phyloP scores from a whole-genome alignment of 2,329 filamentous ascomycete genomes.

The Fusarium decemcellulare region DNA sequence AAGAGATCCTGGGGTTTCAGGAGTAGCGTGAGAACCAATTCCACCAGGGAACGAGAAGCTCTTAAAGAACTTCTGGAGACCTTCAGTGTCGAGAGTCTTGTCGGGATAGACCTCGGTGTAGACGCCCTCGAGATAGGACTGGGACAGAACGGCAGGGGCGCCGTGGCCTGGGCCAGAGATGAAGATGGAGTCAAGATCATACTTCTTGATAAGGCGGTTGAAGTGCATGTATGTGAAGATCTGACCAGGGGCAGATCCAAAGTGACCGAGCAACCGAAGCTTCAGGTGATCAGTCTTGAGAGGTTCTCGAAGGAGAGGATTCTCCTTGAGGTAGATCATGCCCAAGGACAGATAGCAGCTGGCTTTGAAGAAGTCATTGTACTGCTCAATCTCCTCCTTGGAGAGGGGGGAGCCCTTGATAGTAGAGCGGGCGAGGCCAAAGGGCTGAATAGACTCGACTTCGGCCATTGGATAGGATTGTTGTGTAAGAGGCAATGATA shows the following conservation, averaged over 20 bases:
- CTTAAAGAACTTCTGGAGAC: conserved; percentile 84
- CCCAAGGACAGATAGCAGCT: conserved; percentile 82
- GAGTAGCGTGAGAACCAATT: conserved; percentile 83
- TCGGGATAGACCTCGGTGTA: conserved; percentile 85
- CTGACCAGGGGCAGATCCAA: conserved; percentile 85
- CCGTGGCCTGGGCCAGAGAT: conserved; percentile 85
- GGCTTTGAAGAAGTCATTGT: conserved; percentile 81
- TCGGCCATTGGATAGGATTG: conserved; percentile 53
- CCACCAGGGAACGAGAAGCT: conserved; percentile 87
- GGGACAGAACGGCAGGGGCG: conserved; percentile 81
- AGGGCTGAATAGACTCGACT: conserved; percentile 73
- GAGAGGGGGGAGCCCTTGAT: conserved; percentile 73
- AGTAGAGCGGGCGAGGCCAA: conserved; percentile 76
- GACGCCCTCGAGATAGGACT: conserved; percentile 83
- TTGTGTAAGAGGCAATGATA: conserved; percentile 29
- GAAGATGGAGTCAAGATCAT: conserved; percentile 80
- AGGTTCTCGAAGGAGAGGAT: conserved; percentile 79
- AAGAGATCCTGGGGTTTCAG: conserved; percentile 82
- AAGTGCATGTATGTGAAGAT: conserved; percentile 87
- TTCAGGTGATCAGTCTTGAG: conserved; percentile 81
- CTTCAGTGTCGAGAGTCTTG: conserved; percentile 77
- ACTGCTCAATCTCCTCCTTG: conserved; percentile 76
- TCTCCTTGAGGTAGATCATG: conserved; percentile 85
- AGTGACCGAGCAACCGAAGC: conserved; percentile 81
- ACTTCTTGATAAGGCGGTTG: conserved; percentile 86